These are phyloP conservation scores for Pueraria montana DNA, from an alignment of 306 rosid genomes.

Conservation along the genomic window DNA sequence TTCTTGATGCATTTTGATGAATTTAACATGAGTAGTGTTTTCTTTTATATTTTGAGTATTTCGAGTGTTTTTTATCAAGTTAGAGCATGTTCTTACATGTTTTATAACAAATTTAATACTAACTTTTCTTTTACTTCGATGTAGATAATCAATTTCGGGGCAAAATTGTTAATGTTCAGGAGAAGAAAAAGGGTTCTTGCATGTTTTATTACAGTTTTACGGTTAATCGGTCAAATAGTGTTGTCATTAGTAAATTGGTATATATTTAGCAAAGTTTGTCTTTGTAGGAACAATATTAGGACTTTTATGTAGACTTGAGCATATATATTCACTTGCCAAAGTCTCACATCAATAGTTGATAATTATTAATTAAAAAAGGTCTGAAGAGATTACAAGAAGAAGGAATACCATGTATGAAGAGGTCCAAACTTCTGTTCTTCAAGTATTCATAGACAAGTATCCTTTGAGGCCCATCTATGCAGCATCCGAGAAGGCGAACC, in stretches of 20 bases:
- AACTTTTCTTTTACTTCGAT: neutral
- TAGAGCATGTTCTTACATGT: neutral
- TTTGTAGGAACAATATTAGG: neutral
- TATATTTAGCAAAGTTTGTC: neutral
- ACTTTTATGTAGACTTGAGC: neutral
- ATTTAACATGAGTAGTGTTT: neutral
- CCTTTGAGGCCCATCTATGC: slow-evolving; percentile 81
- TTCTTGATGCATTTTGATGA: neutral
- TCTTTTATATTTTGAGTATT: neutral
- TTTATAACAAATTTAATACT: too few species aligned
- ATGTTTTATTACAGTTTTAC: too few species aligned
- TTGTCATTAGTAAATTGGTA: neutral
- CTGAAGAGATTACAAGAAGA: neutral
- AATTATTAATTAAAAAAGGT: neutral
- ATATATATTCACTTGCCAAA: neutral
- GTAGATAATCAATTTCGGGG: neutral
- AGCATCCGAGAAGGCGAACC: slow-evolving; percentile 82
- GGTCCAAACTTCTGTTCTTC: slow-evolving; percentile 80
- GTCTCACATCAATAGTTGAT: neutral
- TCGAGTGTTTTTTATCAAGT: too few species aligned
- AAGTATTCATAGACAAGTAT: slow-evolving; percentile 82
- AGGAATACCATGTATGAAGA: slow-evolving; percentile 64
- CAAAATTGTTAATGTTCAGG: neutral
- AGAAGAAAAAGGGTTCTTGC: too few species aligned
- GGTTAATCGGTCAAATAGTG: too few species aligned